Base-by-base conservation (phyloP, 1,284 basidiomycete genomes). In the Malassezia restricta region DNA sequence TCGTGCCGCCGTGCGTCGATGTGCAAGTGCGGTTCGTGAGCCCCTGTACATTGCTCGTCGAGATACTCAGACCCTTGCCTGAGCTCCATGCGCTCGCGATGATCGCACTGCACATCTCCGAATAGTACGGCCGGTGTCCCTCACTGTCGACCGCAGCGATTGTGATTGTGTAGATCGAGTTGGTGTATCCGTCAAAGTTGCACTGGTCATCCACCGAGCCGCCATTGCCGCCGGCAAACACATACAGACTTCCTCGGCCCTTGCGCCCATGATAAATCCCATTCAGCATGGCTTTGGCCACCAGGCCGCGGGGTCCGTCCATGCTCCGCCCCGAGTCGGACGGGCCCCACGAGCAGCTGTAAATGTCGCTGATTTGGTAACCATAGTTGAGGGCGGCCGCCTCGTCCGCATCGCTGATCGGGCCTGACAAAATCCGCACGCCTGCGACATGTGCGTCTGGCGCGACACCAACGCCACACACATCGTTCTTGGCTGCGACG, bases 181-280 rank as follows among this genome's bases (percentile, higher is more conserved):
- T 98, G 31, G 94, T 99, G 75, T 98, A 99, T 6, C 94, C 94
- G 65, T 98, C 94, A 73, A 99, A 98, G 75, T 99, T 99, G 78
- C 94, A 99, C 76, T 98, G 94, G 72, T 99, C 94, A 30, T 86
- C 87, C 47, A 80, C 79, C 3, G 81, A 81, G 24, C 88, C 94
- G 20, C 94, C 94, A 71, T 98, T 99, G 1, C 94, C 94, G 54
- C 89, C 91, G 1, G 94, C 94, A 74, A 98, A 99, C 33, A 99
- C 94, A 66, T 87, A 98, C 59, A 99, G 78, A 39, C 85, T 89
- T 3, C 94, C 94, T 68, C 87, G 89, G 20, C 91, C 90, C 39
- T 76, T 80, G 44, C 94, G 82, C 5, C 94, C 94, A 47, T 88
- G 85, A 74, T 88, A 84, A 40, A 95, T 82, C 15, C 94, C 94